Percentiles rank a stretch among this genome's conserved stretches.
These are phyloP conservation scores for Neopestalotiopsis rosae DNA, from an alignment of 2,329 filamentous ascomycete species.

Conservation along the genomic window DNA sequence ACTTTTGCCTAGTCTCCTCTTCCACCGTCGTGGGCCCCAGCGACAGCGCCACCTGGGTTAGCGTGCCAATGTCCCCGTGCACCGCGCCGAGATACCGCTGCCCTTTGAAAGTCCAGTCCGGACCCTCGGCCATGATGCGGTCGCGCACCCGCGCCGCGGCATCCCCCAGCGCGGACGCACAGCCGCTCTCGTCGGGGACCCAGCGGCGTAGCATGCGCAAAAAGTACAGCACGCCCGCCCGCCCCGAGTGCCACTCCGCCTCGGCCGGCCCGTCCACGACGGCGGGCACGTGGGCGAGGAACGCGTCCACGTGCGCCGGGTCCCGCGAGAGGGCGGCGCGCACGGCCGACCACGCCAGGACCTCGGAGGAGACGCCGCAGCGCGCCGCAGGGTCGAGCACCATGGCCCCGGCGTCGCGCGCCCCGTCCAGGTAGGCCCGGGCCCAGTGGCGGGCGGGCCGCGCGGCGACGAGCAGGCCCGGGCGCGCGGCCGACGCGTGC, in stretches of 20 bases:
- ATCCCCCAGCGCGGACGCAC: background rate
- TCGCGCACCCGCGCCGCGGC: background rate
- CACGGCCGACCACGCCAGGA: background rate
- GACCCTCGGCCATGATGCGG: background rate
- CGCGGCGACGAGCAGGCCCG: background rate
- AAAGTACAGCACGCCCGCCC: background rate
- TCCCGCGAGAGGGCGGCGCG: background rate
- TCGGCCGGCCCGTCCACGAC: background rate
- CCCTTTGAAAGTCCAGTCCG: constrained; percentile 4
- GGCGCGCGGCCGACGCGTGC: background rate
- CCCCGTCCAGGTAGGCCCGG: background rate
- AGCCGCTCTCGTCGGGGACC: background rate
- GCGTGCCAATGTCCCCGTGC: constrained; percentile 12
- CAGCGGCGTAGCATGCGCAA: constrained; percentile 2
- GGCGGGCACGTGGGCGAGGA: background rate
- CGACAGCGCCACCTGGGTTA: constrained; percentile 10
- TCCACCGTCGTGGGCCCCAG: background rate
- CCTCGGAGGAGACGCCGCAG: background rate
- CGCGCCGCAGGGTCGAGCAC: background rate
- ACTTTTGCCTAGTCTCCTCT: background rate
- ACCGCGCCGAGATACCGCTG: constrained; percentile 4
- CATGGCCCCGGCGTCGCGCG: background rate
- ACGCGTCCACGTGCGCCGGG: background rate
- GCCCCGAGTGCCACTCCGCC: constrained; percentile 3
- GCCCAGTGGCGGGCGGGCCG: background rate